A percentile compares a stretch with the other conserved stretches of the same genome.
These are phyloP conservation scores for Kwoniella dendrophila DNA, from an alignment of 768 basidiomycete species.

Conservation along the genomic window DNA sequence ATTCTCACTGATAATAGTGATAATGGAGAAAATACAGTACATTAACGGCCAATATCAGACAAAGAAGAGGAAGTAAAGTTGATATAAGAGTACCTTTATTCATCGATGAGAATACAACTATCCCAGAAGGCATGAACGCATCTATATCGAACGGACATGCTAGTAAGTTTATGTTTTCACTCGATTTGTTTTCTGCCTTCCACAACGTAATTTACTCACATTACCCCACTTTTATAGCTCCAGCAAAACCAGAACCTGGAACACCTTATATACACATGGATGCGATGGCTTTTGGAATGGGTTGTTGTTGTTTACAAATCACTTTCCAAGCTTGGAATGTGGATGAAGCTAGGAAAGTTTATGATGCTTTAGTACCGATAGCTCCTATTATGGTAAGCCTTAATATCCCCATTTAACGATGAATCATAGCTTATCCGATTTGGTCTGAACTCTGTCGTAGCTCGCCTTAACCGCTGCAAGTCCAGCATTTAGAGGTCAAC, in stretches of 20 bases:
- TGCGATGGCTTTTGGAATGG: constrained; percentile 99
- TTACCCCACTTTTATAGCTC: constrained; percentile 15
- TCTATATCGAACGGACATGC: constrained; percentile 72
- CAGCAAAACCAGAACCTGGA: constrained; percentile 27
- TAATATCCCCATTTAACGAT: neutral
- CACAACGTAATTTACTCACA: no score
- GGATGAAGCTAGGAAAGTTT: constrained; percentile 84
- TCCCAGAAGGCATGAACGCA: constrained; percentile 29
- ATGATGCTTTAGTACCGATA: constrained; percentile 92
- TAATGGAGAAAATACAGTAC: constrained; percentile 64
- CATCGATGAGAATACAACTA: constrained; percentile 73
- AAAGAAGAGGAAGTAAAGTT: constrained; percentile 86
- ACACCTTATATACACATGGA: constrained; percentile 86
- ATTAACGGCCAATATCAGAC: constrained; percentile 93
- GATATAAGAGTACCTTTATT: constrained; percentile 92
- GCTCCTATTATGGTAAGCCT: constrained; percentile 87
- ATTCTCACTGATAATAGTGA: constrained; percentile 9
- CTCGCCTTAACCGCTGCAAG: constrained; percentile 92
- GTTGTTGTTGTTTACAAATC: constrained; percentile 94
- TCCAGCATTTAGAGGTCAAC: constrained; percentile 89
- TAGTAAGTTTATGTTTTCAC: constrained; percentile 60
- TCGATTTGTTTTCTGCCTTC: no score
- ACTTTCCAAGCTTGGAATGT: constrained; percentile 98
- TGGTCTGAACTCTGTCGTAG: constrained; percentile 58
- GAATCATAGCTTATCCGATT: neutral